phyloP scores from a whole-genome alignment of 2,329 filamentous ascomycete genomes.

The Akanthomyces uredinophilus region DNA sequence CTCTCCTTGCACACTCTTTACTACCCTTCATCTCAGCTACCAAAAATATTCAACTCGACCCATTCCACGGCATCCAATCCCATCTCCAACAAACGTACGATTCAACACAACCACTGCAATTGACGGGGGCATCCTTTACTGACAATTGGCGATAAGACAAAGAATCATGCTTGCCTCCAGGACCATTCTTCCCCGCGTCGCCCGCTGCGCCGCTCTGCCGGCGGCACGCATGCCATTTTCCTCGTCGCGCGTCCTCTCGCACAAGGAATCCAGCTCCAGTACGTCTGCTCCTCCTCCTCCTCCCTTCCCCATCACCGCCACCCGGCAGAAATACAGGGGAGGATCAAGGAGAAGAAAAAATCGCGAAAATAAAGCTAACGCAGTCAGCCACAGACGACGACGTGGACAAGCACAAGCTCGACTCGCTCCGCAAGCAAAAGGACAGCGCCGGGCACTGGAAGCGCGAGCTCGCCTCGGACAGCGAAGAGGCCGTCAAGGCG shows the following conservation, averaged over 20 bases:
- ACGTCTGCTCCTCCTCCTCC: neutral
- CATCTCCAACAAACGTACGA: neutral
- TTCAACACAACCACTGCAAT: neutral
- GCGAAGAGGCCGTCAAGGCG: constrained; percentile 71
- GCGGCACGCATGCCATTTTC: neutral
- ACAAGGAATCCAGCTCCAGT: constrained; percentile 15
- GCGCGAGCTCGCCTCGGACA: constrained; percentile 69
- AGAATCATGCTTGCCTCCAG: constrained; percentile 10
- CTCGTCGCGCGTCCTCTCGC: neutral
- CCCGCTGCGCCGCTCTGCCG: neutral
- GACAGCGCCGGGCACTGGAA: constrained; percentile 70
- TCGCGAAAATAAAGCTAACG: neutral
- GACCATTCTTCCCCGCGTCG: constrained; percentile 1
- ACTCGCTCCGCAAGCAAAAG: constrained; percentile 61
- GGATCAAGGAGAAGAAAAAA: neutral
- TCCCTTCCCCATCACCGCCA: too few species aligned
- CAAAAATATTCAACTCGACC: neutral
- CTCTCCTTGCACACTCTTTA: neutral
- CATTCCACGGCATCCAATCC: neutral
- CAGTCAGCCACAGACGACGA: constrained; percentile 32
- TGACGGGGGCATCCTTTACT: neutral
- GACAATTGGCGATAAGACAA: neutral
- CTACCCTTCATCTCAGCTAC: too few species aligned
- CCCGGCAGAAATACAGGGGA: too few species aligned
- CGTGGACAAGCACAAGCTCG: constrained; percentile 55